Evolutionary conservation across 495 filamentous ascomycete genomes (phyloP), one percentile per base, ranked within the genome.

Genomic region (Penicillium goetzii): DNA sequence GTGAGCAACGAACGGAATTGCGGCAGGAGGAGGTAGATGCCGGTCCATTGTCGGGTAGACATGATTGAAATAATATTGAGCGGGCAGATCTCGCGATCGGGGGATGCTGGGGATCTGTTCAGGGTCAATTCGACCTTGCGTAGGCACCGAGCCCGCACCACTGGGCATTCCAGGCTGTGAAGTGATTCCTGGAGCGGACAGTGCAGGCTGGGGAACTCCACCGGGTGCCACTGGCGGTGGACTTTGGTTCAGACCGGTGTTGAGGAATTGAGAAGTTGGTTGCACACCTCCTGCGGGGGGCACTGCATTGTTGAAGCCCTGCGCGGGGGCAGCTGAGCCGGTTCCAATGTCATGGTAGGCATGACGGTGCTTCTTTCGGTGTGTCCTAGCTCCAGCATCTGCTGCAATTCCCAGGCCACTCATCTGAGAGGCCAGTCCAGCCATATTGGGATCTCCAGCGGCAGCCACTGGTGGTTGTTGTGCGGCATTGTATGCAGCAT

Each of bases 91-190:
- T 78, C 95, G 87, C 66, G 92, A 90, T 62, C 87, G 78, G 30
- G 95, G 96, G 58, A 99, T 85, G 65, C 93, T 97, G 25, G 95
- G 95, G 61, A 97, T 93, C 62, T 97, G 91, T 69, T 97, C 92
- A 14, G 96, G 91, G 62, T 97, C 92, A 64, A 97, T 89, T 68
- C 85, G 85, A 19, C 89, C 87, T 74, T 93, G 89, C 7, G 89
- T 86, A 25, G 89, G 74, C 15, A 83, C 82, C 17, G 80, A 75
- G 7, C 74, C 78, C 23, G 72, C 72, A 52, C 70, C 77, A 34
- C 67, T 66, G 59, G 72, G 57, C 56, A 77, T 33, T 68, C 82
- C 55, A 85, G 90, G 69, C 74, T 83, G 76, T 82, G 82, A 80
- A 4, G 84, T 78, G 66, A 81, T 85, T 30, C 82, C 84, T 15